Percentiles rank a stretch among this genome's conserved stretches.
phyloP scores from a whole-genome alignment of 2,329 filamentous ascomycete species.

The Epichloe hybrida region DNA sequence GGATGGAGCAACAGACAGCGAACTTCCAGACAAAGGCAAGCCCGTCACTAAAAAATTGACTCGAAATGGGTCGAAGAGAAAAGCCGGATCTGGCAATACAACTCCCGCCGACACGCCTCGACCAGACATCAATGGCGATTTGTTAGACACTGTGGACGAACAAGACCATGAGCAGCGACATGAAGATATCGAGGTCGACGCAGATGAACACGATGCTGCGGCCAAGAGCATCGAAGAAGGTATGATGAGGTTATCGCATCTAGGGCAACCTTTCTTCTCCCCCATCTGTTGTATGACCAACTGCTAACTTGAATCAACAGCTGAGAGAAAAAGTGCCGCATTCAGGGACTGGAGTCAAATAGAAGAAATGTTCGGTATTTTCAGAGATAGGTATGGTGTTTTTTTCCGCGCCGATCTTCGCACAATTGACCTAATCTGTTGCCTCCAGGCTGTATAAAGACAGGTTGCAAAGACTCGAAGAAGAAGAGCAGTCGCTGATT shows the following conservation, averaged over 20 bases:
- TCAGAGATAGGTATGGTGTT: conserved; percentile 57
- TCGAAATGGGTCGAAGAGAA: conserved; percentile 27
- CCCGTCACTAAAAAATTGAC: conserved; percentile 26
- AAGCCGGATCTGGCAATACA: conserved; percentile 11
- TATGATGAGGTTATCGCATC: conserved; percentile 29
- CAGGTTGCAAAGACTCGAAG: conserved; percentile 66
- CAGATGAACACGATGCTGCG: conserved; percentile 40
- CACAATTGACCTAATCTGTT: not conserved
- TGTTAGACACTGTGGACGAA: conserved; percentile 20
- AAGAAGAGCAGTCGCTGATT: conserved; percentile 48
- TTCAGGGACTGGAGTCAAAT: conserved; percentile 68
- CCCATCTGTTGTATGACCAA: not conserved
- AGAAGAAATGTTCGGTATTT: conserved; percentile 76
- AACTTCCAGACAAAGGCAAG: conserved; percentile 18
- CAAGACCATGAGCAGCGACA: conserved; percentile 33
- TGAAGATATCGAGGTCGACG: conserved; percentile 35
- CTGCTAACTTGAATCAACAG: conserved; percentile 29
- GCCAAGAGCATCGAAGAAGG: conserved; percentile 52
- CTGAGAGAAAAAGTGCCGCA: conserved; percentile 64
- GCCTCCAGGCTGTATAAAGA: conserved; percentile 70
- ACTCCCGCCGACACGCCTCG: conserved; percentile 6
- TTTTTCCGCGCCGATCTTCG: not conserved
- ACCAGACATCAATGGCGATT: conserved; percentile 20
- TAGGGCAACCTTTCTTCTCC: not conserved
- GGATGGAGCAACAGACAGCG: conserved; percentile 12